A percentile compares a stretch with the other conserved stretches of the same genome.
Evolutionary conservation across 2,329 filamentous ascomycete species (phyloP).

Genomic region (Pseudogymnoascus sp.): DNA sequence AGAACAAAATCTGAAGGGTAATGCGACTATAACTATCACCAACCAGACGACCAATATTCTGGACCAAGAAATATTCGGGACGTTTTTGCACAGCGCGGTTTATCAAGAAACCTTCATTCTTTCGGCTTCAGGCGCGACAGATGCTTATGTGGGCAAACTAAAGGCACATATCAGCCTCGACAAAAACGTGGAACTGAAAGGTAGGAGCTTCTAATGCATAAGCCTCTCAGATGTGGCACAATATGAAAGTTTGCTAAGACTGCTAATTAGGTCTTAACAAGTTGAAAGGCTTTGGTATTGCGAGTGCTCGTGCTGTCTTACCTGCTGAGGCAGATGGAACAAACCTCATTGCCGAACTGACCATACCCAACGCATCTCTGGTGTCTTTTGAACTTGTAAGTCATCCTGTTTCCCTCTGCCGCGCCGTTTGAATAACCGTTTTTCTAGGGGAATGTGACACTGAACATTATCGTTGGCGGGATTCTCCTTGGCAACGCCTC

Average conservation of each 20-base stretch:
- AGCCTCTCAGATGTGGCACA: background rate
- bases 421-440: background rate
- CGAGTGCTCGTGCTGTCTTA: slow-evolving; percentile 12
- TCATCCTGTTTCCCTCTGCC: background rate
- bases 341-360: slow-evolving; percentile 14
- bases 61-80: background rate
- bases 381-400: background rate
- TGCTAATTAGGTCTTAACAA: slow-evolving; percentile 13
- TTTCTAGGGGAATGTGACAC: slow-evolving; percentile 34
- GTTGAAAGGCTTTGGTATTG: slow-evolving; percentile 16
- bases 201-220: slow-evolving; percentile 19
- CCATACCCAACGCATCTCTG: background rate
- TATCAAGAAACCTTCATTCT: background rate
- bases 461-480: slow-evolving; percentile 35
- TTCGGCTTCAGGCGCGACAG: background rate
- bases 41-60: background rate
- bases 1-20: slow-evolving; percentile 12
- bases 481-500: slow-evolving; percentile 32
- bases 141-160: slow-evolving; percentile 12
- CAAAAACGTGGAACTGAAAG: slow-evolving; percentile 28
- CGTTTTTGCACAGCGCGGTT: slow-evolving; percentile 1
- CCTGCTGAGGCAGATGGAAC: slow-evolving; percentile 18
- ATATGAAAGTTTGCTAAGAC: background rate
- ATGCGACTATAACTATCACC: background rate
- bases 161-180: slow-evolving; percentile 29